Percentiles rank a stretch among this genome's conserved stretches.
Conservation (phyloP, 306 rosid genomes). For the Vicia sativa region DNA sequence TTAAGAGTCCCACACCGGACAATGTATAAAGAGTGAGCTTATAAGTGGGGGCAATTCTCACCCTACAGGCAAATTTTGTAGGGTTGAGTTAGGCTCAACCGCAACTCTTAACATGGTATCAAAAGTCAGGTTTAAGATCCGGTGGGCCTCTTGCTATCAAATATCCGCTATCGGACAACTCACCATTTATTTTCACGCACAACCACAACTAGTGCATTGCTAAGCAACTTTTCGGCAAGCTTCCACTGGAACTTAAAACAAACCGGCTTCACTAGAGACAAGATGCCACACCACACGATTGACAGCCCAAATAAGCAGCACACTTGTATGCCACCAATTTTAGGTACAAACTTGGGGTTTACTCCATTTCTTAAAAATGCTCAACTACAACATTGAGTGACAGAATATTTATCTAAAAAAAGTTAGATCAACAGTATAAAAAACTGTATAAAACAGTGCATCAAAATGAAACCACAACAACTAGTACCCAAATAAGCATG, state of each 20-base stretch:
- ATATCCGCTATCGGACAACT: no score
- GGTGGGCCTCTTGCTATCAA: no score
- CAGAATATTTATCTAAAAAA: not conserved
- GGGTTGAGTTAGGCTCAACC: no score
- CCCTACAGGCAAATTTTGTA: no score
- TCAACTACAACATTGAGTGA: not conserved
- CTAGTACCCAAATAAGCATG: not conserved
- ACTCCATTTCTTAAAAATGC: not conserved
- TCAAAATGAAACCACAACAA: slow-evolving; percentile 14
- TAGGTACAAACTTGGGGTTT: not conserved
- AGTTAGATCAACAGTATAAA: not conserved
- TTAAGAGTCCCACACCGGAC: no score
- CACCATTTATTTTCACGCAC: no score
- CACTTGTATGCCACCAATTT: not conserved
- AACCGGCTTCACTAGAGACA: not conserved
- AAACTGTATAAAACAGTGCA: not conserved
- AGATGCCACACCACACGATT: not conserved
- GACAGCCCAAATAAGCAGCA: not conserved
- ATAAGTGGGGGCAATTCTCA: no score
- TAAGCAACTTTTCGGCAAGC: not conserved
- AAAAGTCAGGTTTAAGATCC: no score
- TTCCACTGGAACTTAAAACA: not conserved
- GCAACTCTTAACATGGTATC: no score
- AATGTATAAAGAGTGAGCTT: no score
- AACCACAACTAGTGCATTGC: no score